Conservation (phyloP, 1,284 basidiomycete genomes). For the Ganoderma boninense region DNA sequence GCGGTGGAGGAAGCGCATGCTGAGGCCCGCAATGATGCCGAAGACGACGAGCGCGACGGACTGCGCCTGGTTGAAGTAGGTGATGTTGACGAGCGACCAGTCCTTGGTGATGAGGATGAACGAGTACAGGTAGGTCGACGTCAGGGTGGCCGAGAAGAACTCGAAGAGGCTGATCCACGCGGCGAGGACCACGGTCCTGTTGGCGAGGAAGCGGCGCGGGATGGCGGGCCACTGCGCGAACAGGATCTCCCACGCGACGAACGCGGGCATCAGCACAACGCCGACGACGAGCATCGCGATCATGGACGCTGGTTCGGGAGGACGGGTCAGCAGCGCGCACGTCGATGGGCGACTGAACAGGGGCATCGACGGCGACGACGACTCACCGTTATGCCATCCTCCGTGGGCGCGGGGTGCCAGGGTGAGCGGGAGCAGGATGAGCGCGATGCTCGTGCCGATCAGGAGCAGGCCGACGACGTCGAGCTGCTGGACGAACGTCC, state of each 20-base stretch:
- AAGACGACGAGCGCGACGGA: constrained; percentile 72
- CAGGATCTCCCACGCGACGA: constrained; percentile 58
- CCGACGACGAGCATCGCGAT: constrained; percentile 65
- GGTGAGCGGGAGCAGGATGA: constrained; percentile 70
- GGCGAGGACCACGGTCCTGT: constrained; percentile 67
- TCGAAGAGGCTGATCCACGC: constrained; percentile 76
- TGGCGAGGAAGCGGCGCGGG: constrained; percentile 62
- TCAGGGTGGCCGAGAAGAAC: constrained; percentile 72
- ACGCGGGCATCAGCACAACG: constrained; percentile 51
- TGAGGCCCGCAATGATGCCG: constrained; percentile 66
- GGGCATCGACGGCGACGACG: background rate
- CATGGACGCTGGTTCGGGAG: constrained; percentile 53
- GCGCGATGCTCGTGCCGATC: constrained; percentile 57
- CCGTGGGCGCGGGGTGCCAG: constrained; percentile 50
- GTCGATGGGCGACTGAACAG: too few relatives aligned
- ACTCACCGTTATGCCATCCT: constrained; percentile 46
- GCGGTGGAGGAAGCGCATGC: constrained; percentile 62
- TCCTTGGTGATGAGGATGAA: constrained; percentile 69
- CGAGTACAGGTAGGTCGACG: constrained; percentile 66
- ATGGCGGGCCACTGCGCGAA: constrained; percentile 61
- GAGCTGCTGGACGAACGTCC: constrained; percentile 53
- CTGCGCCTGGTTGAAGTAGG: constrained; percentile 64
- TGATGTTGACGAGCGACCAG: constrained; percentile 61
- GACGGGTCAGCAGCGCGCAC: background rate
- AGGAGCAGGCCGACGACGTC: constrained; percentile 70